Base-by-base conservation (phyloP, 176 grass and related monocot species). In the Zoysia japonica region DNA sequence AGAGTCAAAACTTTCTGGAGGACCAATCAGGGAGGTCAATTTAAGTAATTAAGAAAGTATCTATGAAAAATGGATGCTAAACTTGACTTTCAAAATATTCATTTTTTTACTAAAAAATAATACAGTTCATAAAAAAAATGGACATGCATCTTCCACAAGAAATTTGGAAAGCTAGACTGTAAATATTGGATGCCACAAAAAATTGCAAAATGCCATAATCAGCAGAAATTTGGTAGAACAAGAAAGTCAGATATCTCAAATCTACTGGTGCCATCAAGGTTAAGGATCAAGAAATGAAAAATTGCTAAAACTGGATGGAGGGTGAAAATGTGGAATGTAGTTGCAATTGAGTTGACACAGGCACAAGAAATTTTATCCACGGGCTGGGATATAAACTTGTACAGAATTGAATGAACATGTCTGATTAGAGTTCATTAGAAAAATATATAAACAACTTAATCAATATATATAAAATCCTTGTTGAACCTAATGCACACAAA, bases 361-460 rank as follows among this genome's bases (percentile, higher is more conserved):
- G 66, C 20, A 43, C 45, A 47, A 15, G 12, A 82, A 56, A 16
- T 53, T 38, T 78, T 55, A 67, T 53, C 51, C 51, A 53, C 12
- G 16, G 3, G 12, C 51, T 53, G 51, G 13, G 51, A 53, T 16
- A 53, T 53, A 53, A 53, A 15, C 13, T 5, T 53, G 13, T 53
- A 53, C 15, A 55, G 15, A 55, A 16, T 68, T 52, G 50, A 61
- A 45, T 61, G 19, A 74, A 36, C 2, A 63, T 44, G 14, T 52
- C 10, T 88, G 71, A 64, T 80, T 70, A 63, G n/a, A 70, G 41
- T 57, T 72, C 79, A 67, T 77, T 82, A 56, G 50, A 59, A 63
- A 17, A 20, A 46, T 57, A 12, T 20, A 51, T 64, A 39, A 81
- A 68, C 45, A 54, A 62, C 46, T 28, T 28, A 59, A 61, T 17